Base-by-base conservation (phyloP, 176 grass and related monocot species). In the Dendrocalamus sinicus region DNA sequence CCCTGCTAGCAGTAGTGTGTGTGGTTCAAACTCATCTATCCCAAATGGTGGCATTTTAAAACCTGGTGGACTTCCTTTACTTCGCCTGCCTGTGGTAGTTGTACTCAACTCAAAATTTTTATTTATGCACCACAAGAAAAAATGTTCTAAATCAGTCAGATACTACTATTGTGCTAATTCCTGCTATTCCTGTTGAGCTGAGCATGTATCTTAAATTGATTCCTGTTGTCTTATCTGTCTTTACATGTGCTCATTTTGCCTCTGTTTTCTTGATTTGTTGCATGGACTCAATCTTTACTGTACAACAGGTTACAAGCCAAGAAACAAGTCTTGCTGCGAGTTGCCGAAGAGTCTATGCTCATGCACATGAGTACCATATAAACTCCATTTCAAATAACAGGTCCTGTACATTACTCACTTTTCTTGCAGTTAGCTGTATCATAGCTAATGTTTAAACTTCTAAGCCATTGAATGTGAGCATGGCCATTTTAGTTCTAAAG, bases 341-440 rank as follows among this genome's bases (percentile, higher is more conserved):
- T 68, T 96, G 92, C 51, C 90, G 94, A 88, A 96, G 94, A 85
- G 89, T 99, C 55, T 99, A 91, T 90, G 69, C 92, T 81, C 97
- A 99, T 93, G 97, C 97, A 39, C 97, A 99, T 84, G 97, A 99
- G 71, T 99, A 99, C 78, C 97, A 99, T 83, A 99, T 99, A 73
- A 99, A 99, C 80, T 99, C 97, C 59, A 96, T 99, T 90, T 99
- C 97, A 70, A 94, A 86, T 88, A 99, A 99, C 89, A 99, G 97
- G 97, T 99, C 55, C 84, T 57, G 8, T 78, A 80, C 61, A 85
- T 75, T 58, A 82, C 70, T 76, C 76, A 57, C 71, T 16, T 39
- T 26, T 72, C 37, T 67, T 79, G 30, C 40, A 50, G 39, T 57
- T 74, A n/a, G 74, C 43, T 87, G 1, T 64, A 60, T 26, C 1